Base-by-base conservation (phyloP, 768 basidiomycete species). In the Trametopsis cervina region DNA sequence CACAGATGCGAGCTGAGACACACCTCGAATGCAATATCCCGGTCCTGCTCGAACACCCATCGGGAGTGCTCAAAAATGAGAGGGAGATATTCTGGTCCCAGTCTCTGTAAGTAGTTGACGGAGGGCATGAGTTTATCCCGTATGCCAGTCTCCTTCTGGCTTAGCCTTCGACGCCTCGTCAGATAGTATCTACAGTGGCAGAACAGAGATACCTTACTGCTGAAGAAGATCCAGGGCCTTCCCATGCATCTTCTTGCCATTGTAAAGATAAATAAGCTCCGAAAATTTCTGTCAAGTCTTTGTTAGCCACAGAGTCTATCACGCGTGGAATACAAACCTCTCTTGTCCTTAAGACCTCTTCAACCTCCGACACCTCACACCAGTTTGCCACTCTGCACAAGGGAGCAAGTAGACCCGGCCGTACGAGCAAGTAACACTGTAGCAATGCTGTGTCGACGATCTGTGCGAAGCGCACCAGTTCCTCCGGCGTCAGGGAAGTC, bases 301-400 rank as follows among this genome's bases (percentile, higher is more conserved):
- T 12, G 27, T 17, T 13, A 27, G 38, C 17, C 12, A 2, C 40
- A 25, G 38, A 43, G 18, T 9, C 3, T 7, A 4, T n/a, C 15
- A 26, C 6, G 36, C 7, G 36, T 2, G 25, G 12, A 44, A 18
- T 21, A 13, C 13, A 24, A 47, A 90, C 94, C 79, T 86, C 83
- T 27, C 85, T 77, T 23, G 77, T 78, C 49, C 80, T 75, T 44
- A 99, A 66, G 51, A 91, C 78, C 60, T 88, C 91, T 62, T 99
- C 93, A 1, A 94, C 89, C 58, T 94, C 89, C 4, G 81, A 81
- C 1, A 98, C 93, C 60, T 97, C 96, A 64, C 95, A 98, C 92
- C 93, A 99, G 64, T 96, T 98, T 2, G 89, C 79, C 21, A 95
- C 70, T 37, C 95, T 77, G 65, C 95, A 98, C 42, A 97, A 65